Percentiles rank a stretch among this genome's conserved stretches.
Conservation (phyloP, 495 filamentous ascomycete genomes). For the Lophiostoma macrostomum region DNA sequence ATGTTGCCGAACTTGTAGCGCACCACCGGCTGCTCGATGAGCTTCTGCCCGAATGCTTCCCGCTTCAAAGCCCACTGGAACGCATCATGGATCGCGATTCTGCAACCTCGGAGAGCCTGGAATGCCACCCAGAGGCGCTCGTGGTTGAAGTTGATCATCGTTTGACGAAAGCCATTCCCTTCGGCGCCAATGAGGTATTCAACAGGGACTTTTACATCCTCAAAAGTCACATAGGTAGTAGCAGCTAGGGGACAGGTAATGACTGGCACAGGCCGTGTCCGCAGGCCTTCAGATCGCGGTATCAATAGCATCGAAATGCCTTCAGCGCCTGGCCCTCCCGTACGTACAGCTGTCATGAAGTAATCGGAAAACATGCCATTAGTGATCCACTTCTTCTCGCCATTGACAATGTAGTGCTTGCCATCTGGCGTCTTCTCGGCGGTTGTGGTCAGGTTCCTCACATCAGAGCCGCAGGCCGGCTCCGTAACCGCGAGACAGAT, state of each 20-base stretch:
- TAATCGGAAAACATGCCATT: slow-evolving; percentile 36
- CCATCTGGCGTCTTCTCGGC: slow-evolving; percentile 30
- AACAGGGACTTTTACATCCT: slow-evolving; percentile 35
- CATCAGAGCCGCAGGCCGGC: slow-evolving; percentile 29
- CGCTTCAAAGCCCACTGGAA: slow-evolving; percentile 33
- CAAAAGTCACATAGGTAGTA: slow-evolving; percentile 35
- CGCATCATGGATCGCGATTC: slow-evolving; percentile 23
- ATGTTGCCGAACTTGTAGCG: slow-evolving; percentile 31
- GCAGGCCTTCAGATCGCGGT: slow-evolving; percentile 27
- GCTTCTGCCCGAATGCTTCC: slow-evolving; percentile 29
- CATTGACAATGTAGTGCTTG: slow-evolving; percentile 34
- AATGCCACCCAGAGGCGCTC: slow-evolving; percentile 32
- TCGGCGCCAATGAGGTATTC: slow-evolving; percentile 30
- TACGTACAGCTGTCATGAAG: slow-evolving; percentile 36
- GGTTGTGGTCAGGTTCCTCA: slow-evolving; percentile 28
- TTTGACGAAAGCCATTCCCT: slow-evolving; percentile 30
- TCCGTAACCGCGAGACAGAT: slow-evolving; percentile 37
- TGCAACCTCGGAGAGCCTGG: slow-evolving; percentile 24
- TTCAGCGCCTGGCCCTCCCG: slow-evolving; percentile 28
- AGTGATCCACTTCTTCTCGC: slow-evolving; percentile 38
- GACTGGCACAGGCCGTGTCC: slow-evolving; percentile 23
- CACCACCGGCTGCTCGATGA: slow-evolving; percentile 35
- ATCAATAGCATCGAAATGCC: slow-evolving; percentile 37
- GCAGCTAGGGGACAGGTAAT: slow-evolving; percentile 19
- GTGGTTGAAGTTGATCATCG: slow-evolving; percentile 38